phyloP scores from a whole-genome alignment of 495 filamentous ascomycete genomes.

The Trichoderma orchidacearum region DNA sequence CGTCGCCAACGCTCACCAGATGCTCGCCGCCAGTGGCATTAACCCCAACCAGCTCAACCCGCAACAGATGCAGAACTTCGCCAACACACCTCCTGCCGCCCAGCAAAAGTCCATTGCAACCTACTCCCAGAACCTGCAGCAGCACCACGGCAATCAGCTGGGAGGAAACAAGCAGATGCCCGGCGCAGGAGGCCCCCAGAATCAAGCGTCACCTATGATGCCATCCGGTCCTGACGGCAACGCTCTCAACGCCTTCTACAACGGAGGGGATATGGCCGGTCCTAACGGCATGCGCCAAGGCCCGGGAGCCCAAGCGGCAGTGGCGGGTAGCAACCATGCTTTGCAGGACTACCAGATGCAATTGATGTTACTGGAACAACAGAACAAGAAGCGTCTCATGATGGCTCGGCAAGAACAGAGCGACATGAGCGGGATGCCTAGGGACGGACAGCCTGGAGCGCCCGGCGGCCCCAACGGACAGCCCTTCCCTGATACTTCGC shows the following conservation, averaged over 20 bases:
- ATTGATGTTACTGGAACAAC: constrained; percentile 94
- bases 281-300: constrained; percentile 40
- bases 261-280: constrained; percentile 25
- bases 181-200: constrained; percentile 33
- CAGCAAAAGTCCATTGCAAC: constrained; percentile 74
- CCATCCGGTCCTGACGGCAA: constrained; percentile 52
- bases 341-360: constrained; percentile 99
- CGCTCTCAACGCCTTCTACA: constrained; percentile 55
- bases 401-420: constrained; percentile 97
- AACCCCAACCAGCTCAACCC: constrained; percentile 58
- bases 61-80: constrained; percentile 65
- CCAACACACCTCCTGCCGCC: constrained; percentile 38
- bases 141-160: constrained; percentile 70
- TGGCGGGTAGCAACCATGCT: constrained; percentile 70
- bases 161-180: constrained; percentile 50
- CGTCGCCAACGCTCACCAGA: constrained; percentile 39
- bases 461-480: constrained; percentile 39
- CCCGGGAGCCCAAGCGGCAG: constrained; percentile 35
- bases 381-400: constrained; percentile 93
- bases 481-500: constrained; percentile 58
- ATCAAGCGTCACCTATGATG: constrained; percentile 72
- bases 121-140: constrained; percentile 71
- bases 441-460: constrained; percentile 40
- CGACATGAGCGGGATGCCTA: constrained; percentile 38
- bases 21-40: constrained; percentile 68